Evolutionary conservation across 2,329 filamentous ascomycete species (phyloP).

Genomic region (Tolypocladium pustulatum): DNA sequence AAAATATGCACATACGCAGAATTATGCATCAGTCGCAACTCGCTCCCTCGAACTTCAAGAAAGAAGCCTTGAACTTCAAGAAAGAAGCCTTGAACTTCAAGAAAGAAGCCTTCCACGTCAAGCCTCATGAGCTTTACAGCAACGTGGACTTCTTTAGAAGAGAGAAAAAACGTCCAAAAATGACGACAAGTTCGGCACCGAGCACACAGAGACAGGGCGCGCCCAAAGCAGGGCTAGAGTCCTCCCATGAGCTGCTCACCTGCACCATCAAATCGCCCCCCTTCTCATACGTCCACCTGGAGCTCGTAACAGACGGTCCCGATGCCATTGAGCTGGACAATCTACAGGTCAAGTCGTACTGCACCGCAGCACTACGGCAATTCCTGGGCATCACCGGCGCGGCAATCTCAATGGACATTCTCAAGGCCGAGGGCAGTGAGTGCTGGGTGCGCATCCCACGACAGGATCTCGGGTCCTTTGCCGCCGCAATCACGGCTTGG

Average conservation of each 20-base stretch:
- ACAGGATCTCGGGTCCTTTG: slow-evolving; percentile 48
- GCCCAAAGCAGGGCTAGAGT: slow-evolving; percentile 20
- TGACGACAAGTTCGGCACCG: slow-evolving; percentile 5
- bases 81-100: not conserved
- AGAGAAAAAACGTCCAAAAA: not conserved
- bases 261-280: slow-evolving; percentile 40
- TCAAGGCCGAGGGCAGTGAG: slow-evolving; percentile 44
- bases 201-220: slow-evolving; percentile 9
- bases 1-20: not conserved
- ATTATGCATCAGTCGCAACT: not conserved
- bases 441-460: slow-evolving; percentile 57
- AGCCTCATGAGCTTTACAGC: not conserved
- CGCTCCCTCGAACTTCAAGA: not conserved
- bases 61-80: not conserved
- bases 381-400: slow-evolving; percentile 62
- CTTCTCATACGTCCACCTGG: slow-evolving; percentile 47
- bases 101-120: not conserved
- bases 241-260: slow-evolving; percentile 37
- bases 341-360: slow-evolving; percentile 51
- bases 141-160: not conserved
- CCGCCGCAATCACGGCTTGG: slow-evolving; percentile 58
- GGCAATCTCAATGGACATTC: slow-evolving; percentile 59
- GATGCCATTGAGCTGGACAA: slow-evolving; percentile 37
- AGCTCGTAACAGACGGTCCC: slow-evolving; percentile 27
- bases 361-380: slow-evolving; percentile 51